These are phyloP conservation scores for Filosporella fistucella DNA, from an alignment of 495 filamentous ascomycete species.

Conservation along the genomic window DNA sequence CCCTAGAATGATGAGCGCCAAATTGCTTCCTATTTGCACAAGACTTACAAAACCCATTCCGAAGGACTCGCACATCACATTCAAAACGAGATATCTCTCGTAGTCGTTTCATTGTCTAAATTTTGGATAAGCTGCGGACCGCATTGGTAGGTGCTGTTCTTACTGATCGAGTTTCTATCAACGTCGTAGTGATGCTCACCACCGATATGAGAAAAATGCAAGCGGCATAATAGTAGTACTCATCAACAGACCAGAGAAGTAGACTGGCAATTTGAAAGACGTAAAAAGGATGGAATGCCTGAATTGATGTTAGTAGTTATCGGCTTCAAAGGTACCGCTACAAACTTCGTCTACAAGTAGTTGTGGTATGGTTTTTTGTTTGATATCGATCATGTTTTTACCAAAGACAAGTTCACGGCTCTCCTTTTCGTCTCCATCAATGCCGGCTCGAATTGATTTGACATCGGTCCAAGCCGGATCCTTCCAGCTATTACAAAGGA, in stretches of 20 bases:
- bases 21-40: background rate
- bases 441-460: slow-evolving; percentile 68
- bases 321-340: slow-evolving; percentile 12
- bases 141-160: slow-evolving; percentile 20
- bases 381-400: slow-evolving; percentile 81
- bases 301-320: slow-evolving; percentile 2
- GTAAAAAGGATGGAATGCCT: slow-evolving; percentile 97
- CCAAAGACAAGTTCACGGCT: slow-evolving; percentile 84
- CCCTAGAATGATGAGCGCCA: slow-evolving; percentile 46
- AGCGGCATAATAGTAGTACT: slow-evolving; percentile 95
- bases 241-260: slow-evolving; percentile 87
- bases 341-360: slow-evolving; percentile 86
- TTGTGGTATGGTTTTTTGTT: slow-evolving; percentile 77
- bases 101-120: slow-evolving; percentile 80
- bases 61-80: slow-evolving; percentile 87
- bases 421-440: slow-evolving; percentile 86
- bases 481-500: slow-evolving; percentile 84
- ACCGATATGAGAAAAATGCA: slow-evolving; percentile 96
- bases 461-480: slow-evolving; percentile 84
- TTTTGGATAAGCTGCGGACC: slow-evolving; percentile 1
- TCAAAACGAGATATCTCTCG: slow-evolving; percentile 92
- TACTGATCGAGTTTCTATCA: slow-evolving; percentile 86
- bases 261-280: slow-evolving; percentile 96
- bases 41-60: slow-evolving; percentile 87
- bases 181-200: slow-evolving; percentile 82